Evolutionary conservation across 2,329 filamentous ascomycete species (phyloP).

Genomic region (Helminthosporium solani): DNA sequence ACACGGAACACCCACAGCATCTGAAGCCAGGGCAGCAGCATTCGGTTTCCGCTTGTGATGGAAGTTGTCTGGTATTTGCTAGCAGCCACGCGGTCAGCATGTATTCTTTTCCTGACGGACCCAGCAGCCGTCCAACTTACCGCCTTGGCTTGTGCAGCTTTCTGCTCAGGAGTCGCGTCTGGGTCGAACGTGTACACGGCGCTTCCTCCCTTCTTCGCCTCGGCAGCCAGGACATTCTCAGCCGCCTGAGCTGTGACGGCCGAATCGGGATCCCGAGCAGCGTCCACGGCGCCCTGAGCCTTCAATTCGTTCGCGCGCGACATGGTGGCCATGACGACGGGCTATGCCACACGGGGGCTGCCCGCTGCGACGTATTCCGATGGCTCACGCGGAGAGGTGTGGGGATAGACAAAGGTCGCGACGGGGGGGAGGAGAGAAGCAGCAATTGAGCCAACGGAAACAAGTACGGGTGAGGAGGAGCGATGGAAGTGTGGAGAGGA

Average conservation of each 20-base stretch:
- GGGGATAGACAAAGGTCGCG: not conserved
- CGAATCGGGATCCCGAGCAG: slow-evolving; percentile 70
- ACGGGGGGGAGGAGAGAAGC: not conserved
- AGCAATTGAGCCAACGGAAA: slow-evolving; percentile 5
- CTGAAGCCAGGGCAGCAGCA: slow-evolving; percentile 72
- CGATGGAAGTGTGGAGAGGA: too few species aligned
- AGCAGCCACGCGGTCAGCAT: slow-evolving; percentile 12
- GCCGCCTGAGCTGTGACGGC: slow-evolving; percentile 68
- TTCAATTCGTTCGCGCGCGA: slow-evolving; percentile 65
- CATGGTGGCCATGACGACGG: slow-evolving; percentile 35
- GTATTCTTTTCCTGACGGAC: not conserved
- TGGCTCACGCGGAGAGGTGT: not conserved
- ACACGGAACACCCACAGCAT: too few species aligned
- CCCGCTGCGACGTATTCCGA: too few species aligned
- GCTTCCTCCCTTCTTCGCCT: slow-evolving; percentile 76
- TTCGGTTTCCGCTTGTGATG: slow-evolving; percentile 62
- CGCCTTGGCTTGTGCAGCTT: slow-evolving; percentile 74
- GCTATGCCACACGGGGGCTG: too few species aligned
- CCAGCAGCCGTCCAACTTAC: slow-evolving; percentile 54
- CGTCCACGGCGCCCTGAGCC: slow-evolving; percentile 76
- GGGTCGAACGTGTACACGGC: slow-evolving; percentile 85
- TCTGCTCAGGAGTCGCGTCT: slow-evolving; percentile 78
- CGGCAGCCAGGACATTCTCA: slow-evolving; percentile 70
- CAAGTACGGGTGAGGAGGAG: not conserved
- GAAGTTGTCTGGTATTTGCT: slow-evolving; percentile 66